Percentiles rank a stretch among this genome's conserved stretches.
Conservation (phyloP, 2,329 filamentous ascomycete genomes). For the Aspergillus pseudotamarii region DNA sequence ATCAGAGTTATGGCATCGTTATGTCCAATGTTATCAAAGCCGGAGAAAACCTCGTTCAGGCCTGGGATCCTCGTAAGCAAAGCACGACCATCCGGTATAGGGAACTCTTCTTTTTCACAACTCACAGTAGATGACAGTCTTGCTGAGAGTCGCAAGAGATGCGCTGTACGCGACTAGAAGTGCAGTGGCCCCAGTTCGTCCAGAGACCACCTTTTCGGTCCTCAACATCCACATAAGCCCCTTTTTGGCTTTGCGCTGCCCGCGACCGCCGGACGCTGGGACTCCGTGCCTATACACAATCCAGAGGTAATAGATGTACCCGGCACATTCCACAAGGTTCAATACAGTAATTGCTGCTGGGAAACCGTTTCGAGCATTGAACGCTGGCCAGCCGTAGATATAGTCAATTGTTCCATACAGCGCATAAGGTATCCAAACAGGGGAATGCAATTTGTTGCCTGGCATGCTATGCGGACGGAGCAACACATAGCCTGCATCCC, state of each 20-base stretch:
- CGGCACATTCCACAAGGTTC: slow-evolving; percentile 68
- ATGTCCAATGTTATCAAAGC: slow-evolving; percentile 64
- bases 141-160: slow-evolving; percentile 66
- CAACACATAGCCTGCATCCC: slow-evolving; percentile 81
- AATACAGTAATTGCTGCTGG: slow-evolving; percentile 72
- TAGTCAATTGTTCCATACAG: slow-evolving; percentile 80
- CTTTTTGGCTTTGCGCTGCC: slow-evolving; percentile 31
- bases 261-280: slow-evolving; percentile 29
- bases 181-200: slow-evolving; percentile 56
- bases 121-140: slow-evolving; percentile 69
- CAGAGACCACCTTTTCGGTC: slow-evolving; percentile 55
- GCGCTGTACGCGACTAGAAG: slow-evolving; percentile 62
- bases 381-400: slow-evolving; percentile 78
- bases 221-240: slow-evolving; percentile 48
- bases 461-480: slow-evolving; percentile 81
- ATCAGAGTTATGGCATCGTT: slow-evolving; percentile 58
- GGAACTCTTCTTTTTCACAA: slow-evolving; percentile 14
- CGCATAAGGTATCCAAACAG: slow-evolving; percentile 75
- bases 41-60: slow-evolving; percentile 63
- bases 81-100: neutral
- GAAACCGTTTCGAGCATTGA: slow-evolving; percentile 70
- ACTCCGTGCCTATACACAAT: slow-evolving; percentile 52
- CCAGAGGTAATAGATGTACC: slow-evolving; percentile 66
- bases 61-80: slow-evolving; percentile 33
- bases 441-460: slow-evolving; percentile 70